Evolutionary conservation across 192 early-diverging fungal genomes (phyloP).

Genomic region (Podila verticillata): DNA sequence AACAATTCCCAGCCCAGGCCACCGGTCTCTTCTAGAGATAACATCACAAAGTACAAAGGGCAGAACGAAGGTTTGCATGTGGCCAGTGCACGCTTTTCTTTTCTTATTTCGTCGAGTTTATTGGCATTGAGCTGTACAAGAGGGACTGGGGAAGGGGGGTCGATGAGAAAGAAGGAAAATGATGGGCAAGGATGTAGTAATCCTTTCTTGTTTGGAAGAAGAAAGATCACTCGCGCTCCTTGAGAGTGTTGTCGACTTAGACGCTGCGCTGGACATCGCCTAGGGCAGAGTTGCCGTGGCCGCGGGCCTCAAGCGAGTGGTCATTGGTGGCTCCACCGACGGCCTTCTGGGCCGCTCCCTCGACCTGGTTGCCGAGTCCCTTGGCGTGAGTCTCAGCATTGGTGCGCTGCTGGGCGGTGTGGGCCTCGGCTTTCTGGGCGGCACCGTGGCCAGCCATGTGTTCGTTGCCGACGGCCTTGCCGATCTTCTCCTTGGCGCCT

Average conservation of each 20-base stretch:
- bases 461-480: slow-evolving; percentile 20
- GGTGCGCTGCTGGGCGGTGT: slow-evolving; percentile 1
- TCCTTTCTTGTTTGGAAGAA: no score
- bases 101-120: background rate
- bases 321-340: slow-evolving; percentile 18
- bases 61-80: no score
- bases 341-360: slow-evolving; percentile 19
- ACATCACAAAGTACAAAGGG: no score
- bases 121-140: background rate
- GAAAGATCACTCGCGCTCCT: no score
- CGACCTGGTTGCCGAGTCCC: slow-evolving; percentile 22
- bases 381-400: slow-evolving; percentile 10
- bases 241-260: background rate
- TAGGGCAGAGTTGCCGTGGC: slow-evolving; percentile 21
- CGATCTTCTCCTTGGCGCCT: slow-evolving; percentile 36
- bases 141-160: background rate
- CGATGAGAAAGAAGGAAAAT: no score
- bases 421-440: slow-evolving; percentile 26
- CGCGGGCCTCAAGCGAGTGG: slow-evolving; percentile 7
- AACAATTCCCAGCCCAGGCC: no score
- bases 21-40: no score
- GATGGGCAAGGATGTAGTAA: no score
- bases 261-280: slow-evolving; percentile 26
- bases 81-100: no score
- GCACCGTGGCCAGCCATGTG: slow-evolving; percentile 17